Evolutionary conservation across 805 yeast species (phyloP), one percentile per base, ranked within the genome.

Genomic region (Candida orba): DNA sequence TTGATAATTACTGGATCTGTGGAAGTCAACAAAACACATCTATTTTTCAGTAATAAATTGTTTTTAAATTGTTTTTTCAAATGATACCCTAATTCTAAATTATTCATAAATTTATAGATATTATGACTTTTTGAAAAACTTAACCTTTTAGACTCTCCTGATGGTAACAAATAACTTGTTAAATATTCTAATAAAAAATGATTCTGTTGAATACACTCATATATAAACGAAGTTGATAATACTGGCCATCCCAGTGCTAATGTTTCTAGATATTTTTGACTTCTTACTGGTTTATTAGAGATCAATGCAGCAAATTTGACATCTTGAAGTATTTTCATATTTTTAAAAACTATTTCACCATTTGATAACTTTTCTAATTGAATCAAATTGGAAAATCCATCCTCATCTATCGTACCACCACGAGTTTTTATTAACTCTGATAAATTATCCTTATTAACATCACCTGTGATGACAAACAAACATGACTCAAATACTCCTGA

Each of bases 171-270:
- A 57, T 79, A 88, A 3, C 71, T 65, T 4, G 60, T 61, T 76
- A 91, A 75, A 22, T 59, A 33, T 6, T 52, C 32, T 17, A 43
- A 48, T 1, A 55, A 47, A 5, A 68, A 43, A 44, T 68, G 40
- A 25, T 46, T 25, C 2, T 52, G 55, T 2, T 55, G 50, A 3
- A 75, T 52, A 44, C 82, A 71, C 45, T 80, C 82, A 6, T 60
- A 57, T 4, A 87, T 65, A 50, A 74, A 88, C 8, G 62, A 56
- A 44, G 74, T 72, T 3, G 86, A 79, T 27, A 89, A 55, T 17
- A 84, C 73, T 2, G 97, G 97, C 95, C 95, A 88, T 3, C 91
- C 90, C 36, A 88, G 57, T 0, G 91, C 85, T 15, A 88, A 59
- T 3, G 83, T 78, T 54, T 86, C 93, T 9, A 89, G 58, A 57